These are phyloP conservation scores for Lachancea meyersii DNA, from an alignment of 805 yeast genomes.

Conservation along the genomic window DNA sequence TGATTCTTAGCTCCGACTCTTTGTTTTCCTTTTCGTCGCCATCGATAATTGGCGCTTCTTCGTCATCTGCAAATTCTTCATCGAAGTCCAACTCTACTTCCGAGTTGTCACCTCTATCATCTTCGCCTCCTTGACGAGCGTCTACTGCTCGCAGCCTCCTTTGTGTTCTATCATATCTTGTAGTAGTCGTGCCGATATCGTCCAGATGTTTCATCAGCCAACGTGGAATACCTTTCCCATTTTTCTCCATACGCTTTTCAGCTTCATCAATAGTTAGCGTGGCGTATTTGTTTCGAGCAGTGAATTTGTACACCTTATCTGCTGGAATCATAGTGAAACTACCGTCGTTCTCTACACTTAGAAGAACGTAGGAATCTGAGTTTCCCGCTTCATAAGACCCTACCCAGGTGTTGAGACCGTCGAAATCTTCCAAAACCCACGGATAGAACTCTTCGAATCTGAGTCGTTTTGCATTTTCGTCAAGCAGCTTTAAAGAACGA, in stretches of 20 bases:
- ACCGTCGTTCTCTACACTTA: constrained; percentile 80
- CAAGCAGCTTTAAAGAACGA: constrained; percentile 71
- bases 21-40: constrained; percentile 93
- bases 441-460: constrained; percentile 96
- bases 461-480: constrained; percentile 74
- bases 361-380: constrained; percentile 76
- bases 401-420: constrained; percentile 89
- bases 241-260: constrained; percentile 85
- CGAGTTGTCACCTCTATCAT: constrained; percentile 58
- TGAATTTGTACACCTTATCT: constrained; percentile 87
- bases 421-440: constrained; percentile 97
- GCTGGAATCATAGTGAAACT: constrained; percentile 87
- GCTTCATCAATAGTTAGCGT: constrained; percentile 95
- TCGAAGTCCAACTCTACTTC: constrained; percentile 91
- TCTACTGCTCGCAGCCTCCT: constrained; percentile 46
- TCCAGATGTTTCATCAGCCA: constrained; percentile 94
- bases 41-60: constrained; percentile 96
- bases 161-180: constrained; percentile 45
- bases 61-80: constrained; percentile 97
- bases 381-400: constrained; percentile 90
- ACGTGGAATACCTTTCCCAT: constrained; percentile 65
- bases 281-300: constrained; percentile 88
- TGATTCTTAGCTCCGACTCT: constrained; percentile 77
- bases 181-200: constrained; percentile 46
- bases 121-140: constrained; percentile 33